Percentiles rank a stretch among this genome's conserved stretches.
phyloP scores from a whole-genome alignment of 1,284 basidiomycete genomes.

The Heterobasidion parviporum region DNA sequence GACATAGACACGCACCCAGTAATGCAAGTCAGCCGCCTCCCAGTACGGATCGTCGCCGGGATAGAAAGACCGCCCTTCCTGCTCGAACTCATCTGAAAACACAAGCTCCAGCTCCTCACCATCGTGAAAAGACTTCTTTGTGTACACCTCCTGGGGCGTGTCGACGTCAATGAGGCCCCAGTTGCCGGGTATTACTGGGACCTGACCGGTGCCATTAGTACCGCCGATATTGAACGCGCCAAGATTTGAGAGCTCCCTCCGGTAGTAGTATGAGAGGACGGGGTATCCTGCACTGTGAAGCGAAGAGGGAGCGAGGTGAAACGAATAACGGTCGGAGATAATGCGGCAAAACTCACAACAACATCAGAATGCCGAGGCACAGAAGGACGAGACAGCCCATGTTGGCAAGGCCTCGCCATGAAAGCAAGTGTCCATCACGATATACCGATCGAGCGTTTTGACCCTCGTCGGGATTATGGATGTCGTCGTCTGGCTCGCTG shows the following conservation, averaged over 20 bases:
- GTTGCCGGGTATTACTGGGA: conserved; percentile 56
- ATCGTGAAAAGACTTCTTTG: conserved; percentile 48
- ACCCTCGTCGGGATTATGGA: conserved; percentile 70
- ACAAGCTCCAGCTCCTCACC: conserved; percentile 51
- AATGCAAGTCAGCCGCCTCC: conserved; percentile 66
- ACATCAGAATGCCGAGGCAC: conserved; percentile 46
- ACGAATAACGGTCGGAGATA: not conserved
- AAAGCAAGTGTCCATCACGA: conserved; percentile 56
- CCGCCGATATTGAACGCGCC: conserved; percentile 78
- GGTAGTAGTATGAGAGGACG: conserved; percentile 63
- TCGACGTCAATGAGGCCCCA: conserved; percentile 71
- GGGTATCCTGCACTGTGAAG: conserved; percentile 70
- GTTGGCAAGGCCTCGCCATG: conserved; percentile 64
- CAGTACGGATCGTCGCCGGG: conserved; percentile 55
- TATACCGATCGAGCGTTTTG: conserved; percentile 33
- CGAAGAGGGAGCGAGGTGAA: not conserved
- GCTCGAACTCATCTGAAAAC: conserved; percentile 88
- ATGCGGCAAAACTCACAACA: conserved; percentile 54
- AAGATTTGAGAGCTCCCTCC: conserved; percentile 34
- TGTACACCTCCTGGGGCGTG: conserved; percentile 59
- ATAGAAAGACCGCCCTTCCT: conserved; percentile 76
- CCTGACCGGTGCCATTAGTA: conserved; percentile 71
- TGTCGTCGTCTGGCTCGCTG: conserved; percentile 58
- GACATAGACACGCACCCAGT: conserved; percentile 28
- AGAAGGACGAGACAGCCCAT: conserved; percentile 71